phyloP scores from a whole-genome alignment of 2,329 filamentous ascomycete genomes.

The Parastagonospora avenae region DNA sequence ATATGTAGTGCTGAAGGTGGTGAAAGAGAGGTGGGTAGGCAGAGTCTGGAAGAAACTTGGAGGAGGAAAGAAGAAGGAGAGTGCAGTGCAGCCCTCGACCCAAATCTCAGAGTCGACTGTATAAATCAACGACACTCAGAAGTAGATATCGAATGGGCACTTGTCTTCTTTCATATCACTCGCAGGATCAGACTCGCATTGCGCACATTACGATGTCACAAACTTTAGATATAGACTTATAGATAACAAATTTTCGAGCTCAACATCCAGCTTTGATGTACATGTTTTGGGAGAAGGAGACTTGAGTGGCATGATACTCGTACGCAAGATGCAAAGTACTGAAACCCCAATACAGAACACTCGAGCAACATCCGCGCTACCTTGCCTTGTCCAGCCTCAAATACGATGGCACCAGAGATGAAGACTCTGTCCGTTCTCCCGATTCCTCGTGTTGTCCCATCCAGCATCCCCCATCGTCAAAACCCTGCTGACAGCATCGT shows the following conservation, averaged over 20 bases:
- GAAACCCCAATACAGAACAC: not conserved
- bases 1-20: constrained; percentile 62
- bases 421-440: constrained; percentile 30
- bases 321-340: not conserved
- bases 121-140: too few relatives aligned
- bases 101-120: not conserved
- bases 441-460: constrained; percentile 39
- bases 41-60: constrained; percentile 34
- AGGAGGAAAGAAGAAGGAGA: constrained; percentile 13
- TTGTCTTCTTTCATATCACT: too few relatives aligned
- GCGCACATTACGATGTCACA: too few relatives aligned
- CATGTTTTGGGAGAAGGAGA: too few relatives aligned
- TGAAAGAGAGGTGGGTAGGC: constrained; percentile 59
- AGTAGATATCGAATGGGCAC: too few relatives aligned
- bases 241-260: too few relatives aligned
- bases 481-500: constrained; percentile 36
- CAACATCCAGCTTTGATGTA: too few relatives aligned
- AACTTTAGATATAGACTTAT: too few relatives aligned
- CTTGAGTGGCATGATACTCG: too few relatives aligned
- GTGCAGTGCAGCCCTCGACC: not conserved
- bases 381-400: not conserved
- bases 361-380: not conserved
- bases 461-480: constrained; percentile 39
- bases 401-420: constrained; percentile 38
- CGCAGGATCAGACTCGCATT: too few relatives aligned